Percentiles rank a stretch among this genome's conserved stretches.
Evolutionary conservation across 495 filamentous ascomycete genomes (phyloP).

Genomic region (Echria macrotheca): DNA sequence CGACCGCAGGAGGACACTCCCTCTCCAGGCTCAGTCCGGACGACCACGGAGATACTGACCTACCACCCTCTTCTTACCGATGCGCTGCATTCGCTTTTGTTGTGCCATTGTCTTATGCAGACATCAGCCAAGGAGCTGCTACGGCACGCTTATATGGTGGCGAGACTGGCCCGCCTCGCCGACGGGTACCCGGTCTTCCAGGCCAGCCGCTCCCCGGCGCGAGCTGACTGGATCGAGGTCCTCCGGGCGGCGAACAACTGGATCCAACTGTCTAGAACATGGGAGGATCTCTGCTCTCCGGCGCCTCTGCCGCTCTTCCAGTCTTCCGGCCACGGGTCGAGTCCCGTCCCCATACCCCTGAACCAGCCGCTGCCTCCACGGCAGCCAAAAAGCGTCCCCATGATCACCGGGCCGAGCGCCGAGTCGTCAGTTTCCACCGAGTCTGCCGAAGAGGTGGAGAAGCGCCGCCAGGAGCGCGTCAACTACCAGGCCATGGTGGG

Average conservation of each 20-base stretch:
- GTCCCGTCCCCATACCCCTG: neutral
- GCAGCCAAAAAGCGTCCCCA: neutral
- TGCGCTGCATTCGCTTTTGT: conserved; percentile 64
- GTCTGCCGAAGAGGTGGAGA: conserved; percentile 36
- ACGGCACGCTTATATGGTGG: conserved; percentile 73
- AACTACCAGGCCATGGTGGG: conserved; percentile 61
- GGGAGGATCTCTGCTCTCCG: conserved; percentile 67
- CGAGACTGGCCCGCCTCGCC: conserved; percentile 63
- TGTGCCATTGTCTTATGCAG: conserved; percentile 68
- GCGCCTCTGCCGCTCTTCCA: conserved; percentile 48
- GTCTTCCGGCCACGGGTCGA: conserved; percentile 2
- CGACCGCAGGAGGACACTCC: conserved; percentile 16
- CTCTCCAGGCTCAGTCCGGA: conserved; percentile 23
- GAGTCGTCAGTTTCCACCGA: neutral
- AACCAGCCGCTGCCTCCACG: neutral
- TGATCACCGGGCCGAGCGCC: neutral
- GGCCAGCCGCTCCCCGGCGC: conserved; percentile 61
- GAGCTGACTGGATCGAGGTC: conserved; percentile 75
- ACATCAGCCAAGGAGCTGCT: conserved; percentile 67
- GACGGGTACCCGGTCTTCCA: conserved; percentile 79
- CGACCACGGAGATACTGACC: conserved; percentile 60
- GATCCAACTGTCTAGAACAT: conserved; percentile 54
- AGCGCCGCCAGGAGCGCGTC: conserved; percentile 48
- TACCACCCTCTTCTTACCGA: conserved; percentile 76
- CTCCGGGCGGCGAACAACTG: conserved; percentile 59